Percentiles rank a stretch among this genome's conserved stretches.
Conservation (phyloP, 805 yeast genomes). For the Metschnikowia colocasiae region DNA sequence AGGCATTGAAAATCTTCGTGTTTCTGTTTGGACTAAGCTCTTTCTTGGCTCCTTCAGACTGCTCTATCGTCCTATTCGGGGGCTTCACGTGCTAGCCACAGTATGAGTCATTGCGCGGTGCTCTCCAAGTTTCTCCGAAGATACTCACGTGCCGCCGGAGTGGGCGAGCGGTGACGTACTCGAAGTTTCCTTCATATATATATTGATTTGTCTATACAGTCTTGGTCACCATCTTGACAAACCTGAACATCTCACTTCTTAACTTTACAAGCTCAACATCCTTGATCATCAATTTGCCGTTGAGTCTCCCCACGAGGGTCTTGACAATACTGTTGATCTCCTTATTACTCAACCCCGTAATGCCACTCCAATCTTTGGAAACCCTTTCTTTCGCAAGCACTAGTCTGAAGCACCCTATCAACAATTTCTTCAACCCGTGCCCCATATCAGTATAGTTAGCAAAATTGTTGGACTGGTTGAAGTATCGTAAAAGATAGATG, state of each 20-base stretch:
- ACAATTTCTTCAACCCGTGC: constrained; percentile 37
- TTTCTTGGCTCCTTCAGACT: background rate
- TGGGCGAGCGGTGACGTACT: background rate
- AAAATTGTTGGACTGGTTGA: constrained; percentile 43
- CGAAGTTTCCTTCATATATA: background rate
- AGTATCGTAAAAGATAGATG: constrained; percentile 41
- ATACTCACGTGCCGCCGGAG: background rate
- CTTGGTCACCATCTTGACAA: constrained; percentile 39
- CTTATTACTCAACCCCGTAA: constrained; percentile 35
- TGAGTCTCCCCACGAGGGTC: constrained; percentile 36
- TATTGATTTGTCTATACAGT: constrained; percentile 16
- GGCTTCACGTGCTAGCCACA: background rate
- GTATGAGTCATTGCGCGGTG: background rate
- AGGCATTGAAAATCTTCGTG: no score
- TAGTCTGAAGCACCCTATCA: constrained; percentile 41
- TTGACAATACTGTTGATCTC: constrained; percentile 36
- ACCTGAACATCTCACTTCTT: constrained; percentile 38
- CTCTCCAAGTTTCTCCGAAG: background rate
- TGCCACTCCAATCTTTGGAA: constrained; percentile 30
- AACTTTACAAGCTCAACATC: constrained; percentile 34
- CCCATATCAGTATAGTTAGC: constrained; percentile 44
- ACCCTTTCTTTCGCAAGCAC: constrained; percentile 32
- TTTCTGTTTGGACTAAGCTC: background rate
- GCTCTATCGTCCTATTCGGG: background rate
- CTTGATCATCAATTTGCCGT: constrained; percentile 39